phyloP scores from a whole-genome alignment of 2,329 filamentous ascomycete species.

The Sclerotinia spermophila region DNA sequence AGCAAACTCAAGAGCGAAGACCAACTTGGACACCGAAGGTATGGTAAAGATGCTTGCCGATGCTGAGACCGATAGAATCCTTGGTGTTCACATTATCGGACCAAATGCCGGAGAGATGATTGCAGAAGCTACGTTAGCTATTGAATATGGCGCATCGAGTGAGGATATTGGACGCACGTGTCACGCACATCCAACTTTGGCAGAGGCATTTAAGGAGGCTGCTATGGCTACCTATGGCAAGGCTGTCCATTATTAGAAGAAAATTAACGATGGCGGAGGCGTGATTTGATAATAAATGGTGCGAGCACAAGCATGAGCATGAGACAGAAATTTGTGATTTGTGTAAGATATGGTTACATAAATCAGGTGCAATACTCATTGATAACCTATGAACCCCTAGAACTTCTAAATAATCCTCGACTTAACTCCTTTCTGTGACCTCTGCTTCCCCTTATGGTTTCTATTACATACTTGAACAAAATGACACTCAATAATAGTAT shows the following conservation, averaged over 20 bases:
- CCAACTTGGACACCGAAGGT: conserved; percentile 93
- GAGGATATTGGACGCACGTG: conserved; percentile 94
- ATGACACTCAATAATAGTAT: neutral
- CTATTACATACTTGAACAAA: neutral
- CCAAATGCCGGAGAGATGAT: conserved; percentile 99
- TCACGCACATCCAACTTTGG: conserved; percentile 83
- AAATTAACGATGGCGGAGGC: neutral
- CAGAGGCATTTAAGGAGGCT: conserved; percentile 99
- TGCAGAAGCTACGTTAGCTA: conserved; percentile 88
- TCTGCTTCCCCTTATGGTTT: neutral
- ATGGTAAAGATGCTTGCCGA: conserved; percentile 97
- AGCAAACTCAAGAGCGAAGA: conserved; percentile 98
- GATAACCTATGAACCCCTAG: conserved; percentile 14
- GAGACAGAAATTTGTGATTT: conserved; percentile 23
- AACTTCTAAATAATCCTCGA: neutral
- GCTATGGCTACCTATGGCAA: conserved; percentile 96
- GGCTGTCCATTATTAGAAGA: conserved; percentile 83
- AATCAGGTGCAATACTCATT: conserved; percentile 24
- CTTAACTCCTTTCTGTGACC: neutral
- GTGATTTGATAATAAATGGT: conserved; percentile 11
- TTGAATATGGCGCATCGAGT: conserved; percentile 93
- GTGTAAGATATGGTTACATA: conserved; percentile 35
- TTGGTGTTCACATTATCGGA: conserved; percentile 95
- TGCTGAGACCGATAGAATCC: conserved; percentile 90
- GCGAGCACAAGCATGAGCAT: conserved; percentile 15